Base-by-base conservation (phyloP, 2,329 filamentous ascomycete species). In the Fusarium sp. region DNA sequence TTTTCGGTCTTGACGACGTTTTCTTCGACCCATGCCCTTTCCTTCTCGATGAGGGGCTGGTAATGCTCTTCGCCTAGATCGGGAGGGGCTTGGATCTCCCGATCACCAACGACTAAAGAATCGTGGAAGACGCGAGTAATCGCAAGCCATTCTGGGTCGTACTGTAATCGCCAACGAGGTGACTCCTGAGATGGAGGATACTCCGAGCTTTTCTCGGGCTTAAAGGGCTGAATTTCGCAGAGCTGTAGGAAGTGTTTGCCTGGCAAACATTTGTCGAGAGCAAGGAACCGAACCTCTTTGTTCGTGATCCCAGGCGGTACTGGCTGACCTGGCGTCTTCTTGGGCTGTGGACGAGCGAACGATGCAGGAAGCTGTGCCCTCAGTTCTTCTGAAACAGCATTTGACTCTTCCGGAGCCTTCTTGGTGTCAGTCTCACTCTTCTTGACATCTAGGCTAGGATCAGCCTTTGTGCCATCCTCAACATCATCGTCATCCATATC, bases 91-190 rank as follows among this genome's bases (percentile, higher is more conserved):
- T 79, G 78, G 2, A 86, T 84, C 9, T 80, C 75, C 7, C 83
- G 83, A 66, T 90, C 83, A 59, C 92, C 92, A 37, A 95, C 81
- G 2, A 81, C 79, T 3, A 96, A 83, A 40, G 88, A 84, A 5
- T 83, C 72, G 40, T 92, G 88, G 75, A 98, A 96, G 9, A 89
- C 90, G 41, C 95, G 91, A 14, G 90, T 94, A 67, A 99, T 97
- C 41, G 96, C 92, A 9, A 99, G 89, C 95, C 95, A 99, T 80
- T 99, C 96, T 13, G 90, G 88, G 77, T 99, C 96, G 76, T 99
- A 98, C 47, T 89, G 82, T 1, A 97, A 83, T 13, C 81, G 83
- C 70, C 88, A 86, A 1, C 89, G 88, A 20, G 74, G 71, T 2
- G 54, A 56, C 6, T 61, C 56, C 14, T 71, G 22, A 6, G 54